These are phyloP conservation scores for Tardiomyces blankii DNA, from an alignment of 1,139 yeast genomes.

Conservation along the genomic window DNA sequence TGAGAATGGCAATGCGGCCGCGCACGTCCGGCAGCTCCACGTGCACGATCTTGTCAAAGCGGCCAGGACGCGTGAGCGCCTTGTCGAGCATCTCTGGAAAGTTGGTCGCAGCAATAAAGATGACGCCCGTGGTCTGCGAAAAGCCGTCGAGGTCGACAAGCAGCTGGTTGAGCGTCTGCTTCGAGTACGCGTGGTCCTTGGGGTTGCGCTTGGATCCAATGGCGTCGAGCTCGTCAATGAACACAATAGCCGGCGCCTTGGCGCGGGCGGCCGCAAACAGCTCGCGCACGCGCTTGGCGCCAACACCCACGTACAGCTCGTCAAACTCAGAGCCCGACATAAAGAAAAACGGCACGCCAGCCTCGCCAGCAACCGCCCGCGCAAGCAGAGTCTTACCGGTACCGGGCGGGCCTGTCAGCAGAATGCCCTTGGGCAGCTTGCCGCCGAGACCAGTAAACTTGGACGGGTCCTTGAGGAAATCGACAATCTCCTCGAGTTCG, in stretches of 20 bases:
- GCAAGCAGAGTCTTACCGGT: constrained; percentile 97
- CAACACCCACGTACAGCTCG: constrained; percentile 96
- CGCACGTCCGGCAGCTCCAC: constrained; percentile 97
- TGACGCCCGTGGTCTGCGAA: constrained; percentile 84
- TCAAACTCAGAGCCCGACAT: constrained; percentile 99
- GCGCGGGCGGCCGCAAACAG: constrained; percentile 87
- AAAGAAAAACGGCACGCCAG: constrained; percentile 96
- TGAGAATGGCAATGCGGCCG: constrained; percentile 87
- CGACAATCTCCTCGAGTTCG: constrained; percentile 93
- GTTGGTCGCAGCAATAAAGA: constrained; percentile 95
- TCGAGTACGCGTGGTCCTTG: constrained; percentile 94
- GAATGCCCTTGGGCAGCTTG: constrained; percentile 90
- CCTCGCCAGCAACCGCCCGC: constrained; percentile 98
- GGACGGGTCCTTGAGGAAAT: constrained; percentile 89
- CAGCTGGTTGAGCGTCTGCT: constrained; percentile 91
- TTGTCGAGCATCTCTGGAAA: constrained; percentile 95
- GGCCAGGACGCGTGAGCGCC: constrained; percentile 96
- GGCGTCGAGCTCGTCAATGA: constrained; percentile 95
- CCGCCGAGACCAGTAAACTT: constrained; percentile 96
- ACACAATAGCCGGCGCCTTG: constrained; percentile 92
- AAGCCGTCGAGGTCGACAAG: constrained; percentile 96
- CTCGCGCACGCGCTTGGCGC: constrained; percentile 95
- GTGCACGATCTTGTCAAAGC: constrained; percentile 91
- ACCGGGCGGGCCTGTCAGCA: constrained; percentile 98
- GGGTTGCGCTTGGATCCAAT: constrained; percentile 98